A percentile compares a stretch with the other conserved stretches of the same genome.
Conservation (phyloP, 805 yeast genomes). For the Wickerhamomyces chambardii region DNA sequence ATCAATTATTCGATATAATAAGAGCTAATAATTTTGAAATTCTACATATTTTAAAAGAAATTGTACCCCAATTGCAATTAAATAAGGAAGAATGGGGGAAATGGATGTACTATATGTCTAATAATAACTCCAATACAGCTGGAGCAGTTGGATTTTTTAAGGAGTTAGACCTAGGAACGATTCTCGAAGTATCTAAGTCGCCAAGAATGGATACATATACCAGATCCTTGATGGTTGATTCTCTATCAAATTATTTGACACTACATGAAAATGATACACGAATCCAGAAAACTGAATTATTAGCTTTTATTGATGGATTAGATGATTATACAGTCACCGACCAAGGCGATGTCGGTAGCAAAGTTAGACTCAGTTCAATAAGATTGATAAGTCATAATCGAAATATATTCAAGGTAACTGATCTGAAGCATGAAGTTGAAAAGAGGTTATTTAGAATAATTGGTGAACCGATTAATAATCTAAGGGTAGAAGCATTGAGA, state of each 20-base stretch:
- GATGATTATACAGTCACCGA: conserved; percentile 73
- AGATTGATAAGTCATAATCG: conserved; percentile 24
- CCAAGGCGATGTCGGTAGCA: conserved; percentile 90
- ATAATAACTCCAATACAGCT: conserved; percentile 29
- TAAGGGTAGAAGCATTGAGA: conserved; percentile 38
- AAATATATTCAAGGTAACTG: conserved; percentile 3
- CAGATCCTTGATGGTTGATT: conserved; percentile 7
- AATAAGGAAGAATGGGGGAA: conserved; percentile 9
- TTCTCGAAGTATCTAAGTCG: conserved; percentile 5
- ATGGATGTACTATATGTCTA: conserved; percentile 28
- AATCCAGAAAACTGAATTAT: conserved; percentile 1
- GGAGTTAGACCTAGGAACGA: conserved; percentile 2
- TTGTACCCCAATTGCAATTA: conserved; percentile 8
- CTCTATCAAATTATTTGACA: conserved; percentile 8
- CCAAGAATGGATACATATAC: conserved; percentile 14
- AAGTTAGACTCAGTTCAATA: conserved; percentile 48
- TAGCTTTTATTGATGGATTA: conserved; percentile 28
- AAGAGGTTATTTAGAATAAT: conserved; percentile 41
- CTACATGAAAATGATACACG: not conserved
- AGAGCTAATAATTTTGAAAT: conserved; percentile 10
- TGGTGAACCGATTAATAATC: conserved; percentile 53
- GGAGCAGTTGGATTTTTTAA: conserved; percentile 22
- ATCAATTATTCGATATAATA: conserved; percentile 13
- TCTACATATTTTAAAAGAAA: not conserved
- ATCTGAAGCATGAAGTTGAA: conserved; percentile 11